Evolutionary conservation across 352 stramenopile species (phyloP), one percentile per base, ranked within the genome.

Genomic region (Globisporangium paddicum): DNA sequence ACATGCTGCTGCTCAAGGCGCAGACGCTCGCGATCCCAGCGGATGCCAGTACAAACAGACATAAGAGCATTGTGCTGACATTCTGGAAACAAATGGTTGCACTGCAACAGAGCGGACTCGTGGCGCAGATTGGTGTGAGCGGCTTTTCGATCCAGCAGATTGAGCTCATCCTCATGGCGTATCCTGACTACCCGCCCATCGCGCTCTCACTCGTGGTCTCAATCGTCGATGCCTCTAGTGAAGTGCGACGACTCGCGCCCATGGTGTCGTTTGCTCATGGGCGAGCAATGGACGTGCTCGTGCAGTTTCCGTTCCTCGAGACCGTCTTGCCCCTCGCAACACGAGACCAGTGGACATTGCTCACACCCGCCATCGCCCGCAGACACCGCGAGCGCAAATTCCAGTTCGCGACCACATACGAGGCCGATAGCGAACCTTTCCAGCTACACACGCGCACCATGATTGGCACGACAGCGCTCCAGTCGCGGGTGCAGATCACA

Each of bases 61-160:
- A 62, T 5, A 90, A 90, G 50, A 58, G 62, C n/a, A 37, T 69
- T 3, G 70, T 87, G 9, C 30, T 86, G 13, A 42, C 64, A 18
- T 73, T 69, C 19, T 90, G 80, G 77, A 54, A 75, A 1, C 50
- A 64, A 26, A 77, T 86, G 60, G 58, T 73, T 28, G 60, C 37
- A 23, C 45, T 86, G 5, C 66, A 77, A 40, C 59, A 69, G 40
- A 34, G 50, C 30, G 77, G 72, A 5, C 58, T 86, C 1, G 73
- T 69, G 1, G 40, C 58, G 35, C 52, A 73, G 10, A 73, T 87
- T 9, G 78, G 80, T 0, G 47, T 85, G 19, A 76, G 68, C 35
- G 70, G 76, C 41, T 77, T 86, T 21, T 68, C 51, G 7, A 65
- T 79, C 32, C 69, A 82, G 58, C 75, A 86, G 47, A 72, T 83